Conservation (phyloP, 352 stramenopile species). For the Pythium aphanidermatum region DNA sequence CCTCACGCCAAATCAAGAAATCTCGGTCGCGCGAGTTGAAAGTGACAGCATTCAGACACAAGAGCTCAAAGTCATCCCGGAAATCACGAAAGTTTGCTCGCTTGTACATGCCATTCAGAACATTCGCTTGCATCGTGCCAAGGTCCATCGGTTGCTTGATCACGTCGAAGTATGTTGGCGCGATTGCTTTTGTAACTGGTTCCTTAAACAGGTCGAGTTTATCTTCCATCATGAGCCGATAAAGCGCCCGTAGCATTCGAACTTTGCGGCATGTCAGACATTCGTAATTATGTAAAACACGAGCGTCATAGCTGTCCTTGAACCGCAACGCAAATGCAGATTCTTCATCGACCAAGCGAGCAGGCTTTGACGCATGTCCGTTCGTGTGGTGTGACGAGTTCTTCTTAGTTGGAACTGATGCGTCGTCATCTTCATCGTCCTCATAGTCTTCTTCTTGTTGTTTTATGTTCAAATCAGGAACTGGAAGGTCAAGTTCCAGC, state of each 20-base stretch:
- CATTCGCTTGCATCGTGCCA: conserved; percentile 80
- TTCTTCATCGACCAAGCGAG: conserved; percentile 59
- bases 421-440: not conserved
- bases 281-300: conserved; percentile 75
- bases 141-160: conserved; percentile 93
- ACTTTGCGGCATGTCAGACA: conserved; percentile 77
- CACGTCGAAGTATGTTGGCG: conserved; percentile 90
- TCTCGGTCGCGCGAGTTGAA: conserved; percentile 92
- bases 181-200: conserved; percentile 91
- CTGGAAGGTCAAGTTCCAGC: conserved; percentile 38
- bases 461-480: conserved; percentile 17
- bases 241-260: conserved; percentile 59
- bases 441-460: conserved; percentile 2
- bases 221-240: conserved; percentile 62
- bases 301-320: conserved; percentile 55
- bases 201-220: conserved; percentile 91
- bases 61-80: conserved; percentile 92
- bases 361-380: no score
- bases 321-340: conserved; percentile 54
- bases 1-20: conserved; percentile 90
- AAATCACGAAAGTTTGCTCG: conserved; percentile 70
- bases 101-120: conserved; percentile 67
- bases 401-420: conserved; percentile 1
- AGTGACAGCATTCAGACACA: conserved; percentile 94
- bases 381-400: not conserved